Evolutionary conservation across 2,329 filamentous ascomycete genomes (phyloP), one percentile per base, ranked within the genome.

Genomic region (Podosphaera fusca): DNA sequence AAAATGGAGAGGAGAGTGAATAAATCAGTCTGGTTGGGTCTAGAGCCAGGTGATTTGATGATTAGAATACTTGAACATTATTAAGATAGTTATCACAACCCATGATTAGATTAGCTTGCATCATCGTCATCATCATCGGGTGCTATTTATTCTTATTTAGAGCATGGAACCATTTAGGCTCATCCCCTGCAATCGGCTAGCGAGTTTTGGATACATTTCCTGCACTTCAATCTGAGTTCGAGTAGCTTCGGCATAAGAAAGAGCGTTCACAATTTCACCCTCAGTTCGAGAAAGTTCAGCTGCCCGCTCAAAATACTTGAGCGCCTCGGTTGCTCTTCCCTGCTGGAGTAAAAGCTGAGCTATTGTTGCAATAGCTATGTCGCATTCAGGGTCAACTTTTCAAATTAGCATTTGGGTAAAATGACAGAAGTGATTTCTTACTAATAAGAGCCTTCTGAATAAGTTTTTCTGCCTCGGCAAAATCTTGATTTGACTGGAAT

Each of bases 401-500:
- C 50, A 42, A 30, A 35, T 61, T 54, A 58, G 52, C 60, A 35
- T 38, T 51, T 52, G 36, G 8, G 4, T 12, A 10, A 7, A 38
- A 1, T 51, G n/a, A 42, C 10, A 7, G 57, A 52, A 52, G 21
- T 51, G 50, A 49, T 9, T n/a, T 77, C 86, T 75, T 78, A 95
- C 88, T 94, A 67, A 95, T 95, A 55, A 98, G 76, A 35, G 92
- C 92, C 76, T 95, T 95, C 72, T 95, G 83, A 77, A 92, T 98
- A 56, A 98, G 77, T 72, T 92, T 87, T 75, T 98, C 89, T 1
- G 92, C 90, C 71, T 95, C 90, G 59, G 79, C 75, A 68, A 94
- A 96, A 71, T 96, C 90, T 66, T 94, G 85, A 77, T 95, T 96
- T 85, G 89, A 95, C 70, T 98, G 92, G 79, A 95, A 96, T 52